Conservation (phyloP, 2,329 filamentous ascomycete genomes). For the Rhynchosporium secalis region DNA sequence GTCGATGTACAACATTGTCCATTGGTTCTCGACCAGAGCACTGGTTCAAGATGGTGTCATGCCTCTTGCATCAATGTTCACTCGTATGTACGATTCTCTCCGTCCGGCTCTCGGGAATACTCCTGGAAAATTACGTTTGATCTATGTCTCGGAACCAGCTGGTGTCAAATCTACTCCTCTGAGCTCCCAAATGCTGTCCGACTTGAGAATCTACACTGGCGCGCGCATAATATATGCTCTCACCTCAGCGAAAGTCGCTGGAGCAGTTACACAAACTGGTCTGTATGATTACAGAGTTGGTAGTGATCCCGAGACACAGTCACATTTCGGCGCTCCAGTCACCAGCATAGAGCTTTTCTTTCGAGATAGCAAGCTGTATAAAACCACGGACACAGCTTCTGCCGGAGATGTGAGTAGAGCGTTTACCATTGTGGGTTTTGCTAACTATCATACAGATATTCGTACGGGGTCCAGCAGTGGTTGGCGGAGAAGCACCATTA, state of each 20-base stretch:
- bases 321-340: slow-evolving; percentile 81
- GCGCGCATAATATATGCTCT: slow-evolving; percentile 84
- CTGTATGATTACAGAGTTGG: slow-evolving; percentile 79
- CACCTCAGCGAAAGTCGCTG: slow-evolving; percentile 79
- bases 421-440: background rate
- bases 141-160: slow-evolving; percentile 75
- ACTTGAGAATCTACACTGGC: slow-evolving; percentile 78
- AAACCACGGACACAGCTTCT: slow-evolving; percentile 62
- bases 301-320: slow-evolving; percentile 42
- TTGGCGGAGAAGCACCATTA: slow-evolving; percentile 63
- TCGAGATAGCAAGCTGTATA: slow-evolving; percentile 58
- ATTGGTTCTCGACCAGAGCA: slow-evolving; percentile 69
- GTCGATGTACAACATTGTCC: slow-evolving; percentile 64
- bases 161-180: slow-evolving; percentile 64
- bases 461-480: slow-evolving; percentile 72
- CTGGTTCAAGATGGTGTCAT: slow-evolving; percentile 72
- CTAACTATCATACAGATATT: slow-evolving; percentile 55
- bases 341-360: slow-evolving; percentile 78
- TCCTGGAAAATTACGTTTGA: slow-evolving; percentile 74
- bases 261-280: slow-evolving; percentile 83
- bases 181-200: slow-evolving; percentile 69
- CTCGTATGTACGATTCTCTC: slow-evolving; percentile 59
- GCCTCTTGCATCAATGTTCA: slow-evolving; percentile 64
- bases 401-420: slow-evolving; percentile 60
- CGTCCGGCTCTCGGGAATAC: slow-evolving; percentile 59